Evolutionary conservation across 768 basidiomycete genomes (phyloP), one percentile per base, ranked within the genome.

Genomic region (Mycena maculata): DNA sequence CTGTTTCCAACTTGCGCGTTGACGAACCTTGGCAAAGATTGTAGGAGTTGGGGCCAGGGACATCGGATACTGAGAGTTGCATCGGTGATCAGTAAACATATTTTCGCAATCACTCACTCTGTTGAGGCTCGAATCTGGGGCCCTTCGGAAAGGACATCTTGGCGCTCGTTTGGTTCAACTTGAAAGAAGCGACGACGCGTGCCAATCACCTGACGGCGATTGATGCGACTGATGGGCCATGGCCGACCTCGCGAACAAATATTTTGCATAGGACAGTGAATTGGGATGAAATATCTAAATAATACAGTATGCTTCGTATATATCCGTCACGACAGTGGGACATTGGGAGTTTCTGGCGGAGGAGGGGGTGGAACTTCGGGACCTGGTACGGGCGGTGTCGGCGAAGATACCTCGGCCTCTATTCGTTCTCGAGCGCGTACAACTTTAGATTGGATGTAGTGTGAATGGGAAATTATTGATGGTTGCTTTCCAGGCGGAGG

Each of bases 391-490:
- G 47, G 52, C 11, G 63, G 42, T 54, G 36, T 59, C 6, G 65
- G 45, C 25, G 55, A 36, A 12, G 57, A n/a, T n/a, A 55, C 5
- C 84, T 99, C 97, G 0, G 96, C 96, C 76, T 98, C 93, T 86
- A 99, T 90, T 80, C 98, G 89, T 81, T 98, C 96, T 60, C 90
- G 87, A 22, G 98, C 97, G 44, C 98, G 89, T 48, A 94, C 88
- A n/a, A 99, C 94, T 81, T 99, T 99, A 33, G 95, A 96, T 76
- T 97, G 96, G 15, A 99, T 84, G 79, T 99, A 99, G 79, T 96
- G 94, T 38, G 95, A 96, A 76, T 95, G 84, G 39, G 80, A 73
- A 23, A 84, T 84, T 28, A 78, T 81, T 25, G 79, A 71, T 6
- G 79, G 75, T 25, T 79, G 80, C 75, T 83, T 87, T 39, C 85